Evolutionary conservation across 768 basidiomycete species (phyloP), one percentile per base, ranked within the genome.

Genomic region (Dentipellis fragilis): DNA sequence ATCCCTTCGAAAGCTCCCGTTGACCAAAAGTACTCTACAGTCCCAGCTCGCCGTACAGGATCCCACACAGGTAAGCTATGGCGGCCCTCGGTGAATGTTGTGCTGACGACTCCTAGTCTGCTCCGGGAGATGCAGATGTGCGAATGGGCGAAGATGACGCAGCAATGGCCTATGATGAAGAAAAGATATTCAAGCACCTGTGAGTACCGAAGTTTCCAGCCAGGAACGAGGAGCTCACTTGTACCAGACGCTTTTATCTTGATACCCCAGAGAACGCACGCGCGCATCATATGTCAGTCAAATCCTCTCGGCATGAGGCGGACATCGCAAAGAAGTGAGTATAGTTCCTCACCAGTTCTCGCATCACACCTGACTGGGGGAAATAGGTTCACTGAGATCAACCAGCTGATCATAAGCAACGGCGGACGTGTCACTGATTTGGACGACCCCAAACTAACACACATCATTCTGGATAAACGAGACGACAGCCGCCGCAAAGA

Each of bases 131-230:
- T 40, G 12, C 10, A 19, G 4, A 38, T 42, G 19, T 29, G 42
- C 38, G 52, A 19, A 93, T 93, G 89, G 91, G 89, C 11, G 89
- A 89, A 63, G 76, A 71, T 29, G 75, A 80, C 0, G 68, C 69
- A 22, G 87, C 81, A 1, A 83, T 80, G 75, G 82, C 86, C 59
- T 94, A 95, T 57, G 91, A 95, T 67, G 75, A 81, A 47, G 79
- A 82, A 21, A 70, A 73, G 59, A 89, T 94, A 52, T 95, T 96
- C 71, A 83, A 68, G 62, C 90, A 96, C 71, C 68, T 94, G 87
- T 91, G 58, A 57, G 85, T 73, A 38, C 29, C 6, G n/a, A 57
- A 40, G 54, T 57, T 38, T 38, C 52, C 6, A 29, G 29, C 29
- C 6, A 29, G 6, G 29, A 29, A 29, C 29, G 29, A 6, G 29